Conservation (phyloP, 106 monocot species). For the Dendrobium huoshanense region DNA sequence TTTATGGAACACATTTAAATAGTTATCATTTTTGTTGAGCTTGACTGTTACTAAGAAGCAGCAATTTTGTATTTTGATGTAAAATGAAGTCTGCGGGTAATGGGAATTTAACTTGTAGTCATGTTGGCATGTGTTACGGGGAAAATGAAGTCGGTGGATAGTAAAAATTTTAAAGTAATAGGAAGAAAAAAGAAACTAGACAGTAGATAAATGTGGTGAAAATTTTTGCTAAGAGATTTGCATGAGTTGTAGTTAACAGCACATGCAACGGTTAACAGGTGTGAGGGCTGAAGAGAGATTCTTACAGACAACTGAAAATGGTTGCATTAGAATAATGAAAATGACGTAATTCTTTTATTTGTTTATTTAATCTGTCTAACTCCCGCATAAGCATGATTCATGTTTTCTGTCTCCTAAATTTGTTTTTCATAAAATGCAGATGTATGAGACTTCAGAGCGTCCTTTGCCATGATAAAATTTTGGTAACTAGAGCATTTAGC, state of each 20-base stretch:
- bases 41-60: not conserved
- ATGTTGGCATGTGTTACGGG: not conserved
- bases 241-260: not conserved
- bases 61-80: not conserved
- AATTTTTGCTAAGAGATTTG: not conserved
- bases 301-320: not conserved
- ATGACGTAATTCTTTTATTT: not conserved
- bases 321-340: not conserved
- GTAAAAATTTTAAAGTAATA: not conserved
- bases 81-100: not conserved
- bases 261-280: not conserved
- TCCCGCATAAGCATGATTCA: not conserved
- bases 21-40: not conserved
- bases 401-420: not conserved
- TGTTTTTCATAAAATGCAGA: slow-evolving; percentile 6
- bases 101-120: not conserved
- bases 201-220: not conserved
- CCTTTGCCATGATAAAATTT: not conserved
- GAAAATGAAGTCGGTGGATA: not conserved
- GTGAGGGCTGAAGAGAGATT: not conserved
- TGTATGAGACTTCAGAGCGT: slow-evolving; percentile 1
- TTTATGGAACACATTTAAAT: not conserved
- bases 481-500: not conserved
- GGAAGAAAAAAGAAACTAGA: not conserved
- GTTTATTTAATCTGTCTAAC: not conserved